A percentile compares a stretch with the other conserved stretches of the same genome.
phyloP scores from a whole-genome alignment of 768 basidiomycete genomes.

The Panellus pusillus region DNA sequence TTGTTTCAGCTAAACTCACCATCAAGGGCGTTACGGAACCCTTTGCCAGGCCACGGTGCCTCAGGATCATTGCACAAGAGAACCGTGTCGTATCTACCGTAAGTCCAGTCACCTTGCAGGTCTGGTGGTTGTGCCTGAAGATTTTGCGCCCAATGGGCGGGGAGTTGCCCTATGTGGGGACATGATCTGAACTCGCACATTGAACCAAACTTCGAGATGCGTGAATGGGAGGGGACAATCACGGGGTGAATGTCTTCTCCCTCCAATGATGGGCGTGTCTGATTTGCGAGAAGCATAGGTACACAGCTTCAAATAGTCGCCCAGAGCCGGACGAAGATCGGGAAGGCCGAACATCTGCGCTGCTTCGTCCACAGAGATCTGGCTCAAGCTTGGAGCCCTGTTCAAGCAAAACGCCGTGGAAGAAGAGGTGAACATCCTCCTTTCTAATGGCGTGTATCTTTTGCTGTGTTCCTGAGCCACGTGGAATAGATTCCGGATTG shows the following conservation, averaged over 20 bases:
- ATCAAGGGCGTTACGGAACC: constrained; percentile 16
- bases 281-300: not conserved
- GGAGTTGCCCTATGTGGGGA: constrained; percentile 23
- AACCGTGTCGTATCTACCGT: constrained; percentile 18
- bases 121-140: constrained; percentile 25
- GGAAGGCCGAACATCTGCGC: constrained; percentile 24
- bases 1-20: not conserved
- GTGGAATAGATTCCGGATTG: constrained; percentile 11
- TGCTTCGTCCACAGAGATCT: constrained; percentile 24
- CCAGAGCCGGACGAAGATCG: constrained; percentile 29
- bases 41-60: constrained; percentile 18
- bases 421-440: constrained; percentile 10
- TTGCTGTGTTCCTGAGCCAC: constrained; percentile 2
- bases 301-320: constrained; percentile 19
- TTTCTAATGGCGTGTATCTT: constrained; percentile 9
- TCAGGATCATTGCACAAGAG: constrained; percentile 12
- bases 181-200: constrained; percentile 25
- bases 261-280: constrained; percentile 4
- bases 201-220: constrained; percentile 30
- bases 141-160: constrained; percentile 19
- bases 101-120: constrained; percentile 1
- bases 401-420: constrained; percentile 27
- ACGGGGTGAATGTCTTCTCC: not conserved
- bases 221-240: constrained; percentile 20
- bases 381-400: constrained; percentile 15